A percentile compares a stretch with the other conserved stretches of the same genome.
These are phyloP conservation scores for Leptographium lundbergii DNA, from an alignment of 2,329 filamentous ascomycete genomes.

Conservation along the genomic window DNA sequence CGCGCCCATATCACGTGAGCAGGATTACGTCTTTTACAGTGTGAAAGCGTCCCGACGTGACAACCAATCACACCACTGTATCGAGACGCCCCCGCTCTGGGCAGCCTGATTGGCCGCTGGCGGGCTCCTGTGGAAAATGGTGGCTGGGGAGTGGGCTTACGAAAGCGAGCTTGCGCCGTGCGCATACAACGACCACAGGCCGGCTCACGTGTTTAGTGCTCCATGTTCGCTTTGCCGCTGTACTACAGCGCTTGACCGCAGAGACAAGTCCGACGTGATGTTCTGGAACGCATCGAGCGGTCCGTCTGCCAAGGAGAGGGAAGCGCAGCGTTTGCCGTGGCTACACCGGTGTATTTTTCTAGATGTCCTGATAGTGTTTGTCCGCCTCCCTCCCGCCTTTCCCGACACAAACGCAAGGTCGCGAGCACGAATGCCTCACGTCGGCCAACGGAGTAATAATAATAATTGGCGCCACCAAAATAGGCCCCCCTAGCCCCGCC, in stretches of 20 bases:
- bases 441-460: background rate
- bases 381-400: background rate
- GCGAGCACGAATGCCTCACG: background rate
- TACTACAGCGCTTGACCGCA: background rate
- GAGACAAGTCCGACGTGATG: background rate
- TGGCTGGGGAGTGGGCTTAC: background rate
- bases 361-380: too few species aligned
- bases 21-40: background rate
- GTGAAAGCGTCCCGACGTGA: background rate
- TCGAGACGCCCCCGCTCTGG: background rate
- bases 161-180: background rate
- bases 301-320: too few species aligned
- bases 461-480: background rate
- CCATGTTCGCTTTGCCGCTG: background rate
- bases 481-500: background rate
- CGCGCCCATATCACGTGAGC: background rate
- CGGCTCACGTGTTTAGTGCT: conserved; percentile 4
- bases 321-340: too few species aligned
- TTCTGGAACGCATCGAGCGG: background rate
- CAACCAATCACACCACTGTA: conserved; percentile 4
- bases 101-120: background rate
- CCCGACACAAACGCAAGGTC: background rate
- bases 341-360: too few species aligned
- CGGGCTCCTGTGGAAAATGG: background rate
- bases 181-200: background rate